Evolutionary conservation across 768 basidiomycete genomes (phyloP), one percentile per base, ranked within the genome.

Genomic region (Omphalotus guepiniiformis): DNA sequence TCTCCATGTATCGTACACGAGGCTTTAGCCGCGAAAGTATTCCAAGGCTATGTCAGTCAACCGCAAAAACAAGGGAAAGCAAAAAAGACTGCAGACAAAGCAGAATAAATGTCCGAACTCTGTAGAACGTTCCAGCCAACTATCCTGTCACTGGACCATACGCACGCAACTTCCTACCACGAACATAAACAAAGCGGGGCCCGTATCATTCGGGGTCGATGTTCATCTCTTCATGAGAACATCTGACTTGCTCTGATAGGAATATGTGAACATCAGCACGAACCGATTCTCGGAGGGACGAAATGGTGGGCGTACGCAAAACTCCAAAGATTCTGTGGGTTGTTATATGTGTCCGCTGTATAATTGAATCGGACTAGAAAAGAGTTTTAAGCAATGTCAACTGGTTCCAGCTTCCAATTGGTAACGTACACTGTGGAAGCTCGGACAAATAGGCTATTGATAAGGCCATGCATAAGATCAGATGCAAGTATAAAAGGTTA

Each of bases 321-420:
- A 5, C 55, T 63, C 79, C 80, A 83, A 11, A 83, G 60, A 49
- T 73, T 77, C 45, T 80, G 76, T 0, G 80, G 81, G 55, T 82
- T 74, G 61, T 79, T 83, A 66, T 80, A 83, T 3, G 80, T 83
- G 21, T 79, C 77, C 38, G 60, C 63, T 1, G 81, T 82, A 58
- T 82, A 83, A 9, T 78, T 67, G 64, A 82, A 83, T 27, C 78
- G 77, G 55, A 75, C 79, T 80, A 57, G 13, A n/a, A 35, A 40
- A 12, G 19, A 36, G 16, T 30, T 21, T 27, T 25, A 32, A 26
- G 18, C 16, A 3, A 27, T 27, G 23, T 23, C 39, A 18, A 18
- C 39, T 40, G 23, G 5, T n/a, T 39, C 6, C 9, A n/a, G n/a
- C n/a, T n/a, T n/a, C n/a, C n/a, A n/a, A 27, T 11, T 23, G 12